These are phyloP conservation scores for Juncus effusus DNA, from an alignment of 176 grass and related monocot genomes.

Conservation along the genomic window DNA sequence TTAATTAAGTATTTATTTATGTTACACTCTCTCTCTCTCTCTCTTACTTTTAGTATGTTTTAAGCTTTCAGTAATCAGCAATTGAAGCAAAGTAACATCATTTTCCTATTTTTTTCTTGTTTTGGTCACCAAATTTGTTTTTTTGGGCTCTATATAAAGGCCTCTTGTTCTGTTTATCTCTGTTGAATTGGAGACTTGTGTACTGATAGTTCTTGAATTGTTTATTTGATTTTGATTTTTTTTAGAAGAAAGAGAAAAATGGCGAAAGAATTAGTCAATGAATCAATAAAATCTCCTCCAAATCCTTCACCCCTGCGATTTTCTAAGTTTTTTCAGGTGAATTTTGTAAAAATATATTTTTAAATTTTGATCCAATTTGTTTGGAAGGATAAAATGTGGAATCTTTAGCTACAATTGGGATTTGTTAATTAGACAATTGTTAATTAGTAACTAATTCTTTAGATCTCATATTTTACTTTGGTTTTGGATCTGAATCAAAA, in stretches of 20 bases:
- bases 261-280: background rate
- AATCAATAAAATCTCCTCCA: background rate
- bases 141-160: background rate
- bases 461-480: no score
- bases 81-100: background rate
- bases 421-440: constrained; percentile 9
- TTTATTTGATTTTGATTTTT: constrained; percentile 3
- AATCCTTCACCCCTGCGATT: constrained; percentile 15
- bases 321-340: constrained; percentile 25
- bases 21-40: background rate
- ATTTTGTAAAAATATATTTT: background rate
- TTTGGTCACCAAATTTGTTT: background rate
- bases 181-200: background rate
- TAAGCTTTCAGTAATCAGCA: background rate
- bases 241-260: constrained; percentile 1
- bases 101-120: background rate
- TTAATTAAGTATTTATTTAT: background rate
- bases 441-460: background rate
- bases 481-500: no score
- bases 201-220: no score
- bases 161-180: background rate
- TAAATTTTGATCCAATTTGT: no score
- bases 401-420: background rate
- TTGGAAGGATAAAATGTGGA: no score
- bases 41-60: background rate